Conservation (phyloP, 1,139 yeast species). For the Pneumocystis oryctolagi region DNA sequence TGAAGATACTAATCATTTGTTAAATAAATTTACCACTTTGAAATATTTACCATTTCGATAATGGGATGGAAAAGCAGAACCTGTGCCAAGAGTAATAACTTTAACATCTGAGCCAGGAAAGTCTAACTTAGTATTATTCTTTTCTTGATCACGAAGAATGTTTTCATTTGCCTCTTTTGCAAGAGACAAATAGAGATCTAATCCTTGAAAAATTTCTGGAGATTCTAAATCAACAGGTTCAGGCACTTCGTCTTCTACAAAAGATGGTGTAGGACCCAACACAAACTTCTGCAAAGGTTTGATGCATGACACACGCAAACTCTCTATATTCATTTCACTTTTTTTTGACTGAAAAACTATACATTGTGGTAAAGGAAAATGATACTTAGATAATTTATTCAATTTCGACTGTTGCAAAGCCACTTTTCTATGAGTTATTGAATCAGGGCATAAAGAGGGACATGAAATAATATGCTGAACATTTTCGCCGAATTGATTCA, state of each 20-base stretch:
- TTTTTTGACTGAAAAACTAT: neutral
- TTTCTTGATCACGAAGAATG: neutral
- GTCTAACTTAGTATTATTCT: neutral
- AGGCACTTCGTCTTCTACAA: neutral
- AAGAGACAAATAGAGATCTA: neutral
- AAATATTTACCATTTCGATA: slow-evolving; percentile 39
- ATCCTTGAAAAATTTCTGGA: neutral
- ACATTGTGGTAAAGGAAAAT: neutral
- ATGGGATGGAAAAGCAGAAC: slow-evolving; percentile 78
- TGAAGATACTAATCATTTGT: slow-evolving; percentile 5
- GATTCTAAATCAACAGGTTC: neutral
- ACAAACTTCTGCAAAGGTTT: neutral
- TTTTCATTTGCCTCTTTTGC: neutral
- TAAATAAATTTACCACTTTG: neutral
- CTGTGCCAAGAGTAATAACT: slow-evolving; percentile 75
- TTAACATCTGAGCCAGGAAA: slow-evolving; percentile 35
- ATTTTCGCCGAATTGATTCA: slow-evolving; percentile 1
- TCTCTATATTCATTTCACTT: neutral
- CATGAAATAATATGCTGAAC: neutral
- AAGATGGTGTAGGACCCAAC: neutral
- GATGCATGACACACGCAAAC: neutral
- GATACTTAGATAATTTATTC: neutral
- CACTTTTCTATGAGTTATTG: neutral
- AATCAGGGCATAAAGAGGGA: neutral
- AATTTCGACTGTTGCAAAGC: neutral